These are phyloP conservation scores for Dalbergia cultrata DNA, from an alignment of 306 rosid genomes.

Conservation along the genomic window DNA sequence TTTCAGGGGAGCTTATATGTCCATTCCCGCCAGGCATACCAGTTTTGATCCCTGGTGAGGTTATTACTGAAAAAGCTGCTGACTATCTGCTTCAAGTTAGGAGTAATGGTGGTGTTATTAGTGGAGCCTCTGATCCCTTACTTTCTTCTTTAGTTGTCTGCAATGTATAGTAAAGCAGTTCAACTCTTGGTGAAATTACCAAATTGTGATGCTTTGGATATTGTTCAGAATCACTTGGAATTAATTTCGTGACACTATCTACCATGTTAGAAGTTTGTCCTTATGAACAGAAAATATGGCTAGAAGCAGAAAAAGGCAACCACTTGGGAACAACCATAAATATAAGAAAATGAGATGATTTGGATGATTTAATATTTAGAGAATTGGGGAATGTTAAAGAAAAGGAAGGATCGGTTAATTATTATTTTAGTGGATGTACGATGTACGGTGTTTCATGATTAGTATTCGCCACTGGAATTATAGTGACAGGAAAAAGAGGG, in stretches of 20 bases:
- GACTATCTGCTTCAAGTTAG: conserved; percentile 69
- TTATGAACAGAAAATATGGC: not conserved
- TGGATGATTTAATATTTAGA: not conserved
- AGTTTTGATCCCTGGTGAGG: conserved; percentile 80
- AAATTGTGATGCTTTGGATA: not conserved
- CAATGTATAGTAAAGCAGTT: conserved; percentile 38
- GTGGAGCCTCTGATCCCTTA: conserved; percentile 81
- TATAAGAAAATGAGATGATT: not conserved
- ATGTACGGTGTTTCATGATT: conserved; percentile 7
- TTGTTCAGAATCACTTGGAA: not conserved
- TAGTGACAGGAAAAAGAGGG: not conserved
- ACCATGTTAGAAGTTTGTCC: not conserved
- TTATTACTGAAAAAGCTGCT: conserved; percentile 65
- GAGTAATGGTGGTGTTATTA: conserved; percentile 66
- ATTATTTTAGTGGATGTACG: not conserved
- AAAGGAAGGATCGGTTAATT: not conserved
- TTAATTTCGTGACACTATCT: not conserved
- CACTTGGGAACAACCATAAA: conserved; percentile 2
- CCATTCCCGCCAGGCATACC: conserved; percentile 95
- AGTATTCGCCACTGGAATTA: not conserved
- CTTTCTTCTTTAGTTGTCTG: conserved; percentile 77
- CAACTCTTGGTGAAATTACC: not conserved
- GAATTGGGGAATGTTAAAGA: conserved; percentile 17
- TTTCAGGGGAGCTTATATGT: conserved; percentile 85
- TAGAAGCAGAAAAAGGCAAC: not conserved